A percentile compares a stretch with the other conserved stretches of the same genome.
phyloP scores from a whole-genome alignment of 2,329 filamentous ascomycete species.

The Aspergillus sp. region DNA sequence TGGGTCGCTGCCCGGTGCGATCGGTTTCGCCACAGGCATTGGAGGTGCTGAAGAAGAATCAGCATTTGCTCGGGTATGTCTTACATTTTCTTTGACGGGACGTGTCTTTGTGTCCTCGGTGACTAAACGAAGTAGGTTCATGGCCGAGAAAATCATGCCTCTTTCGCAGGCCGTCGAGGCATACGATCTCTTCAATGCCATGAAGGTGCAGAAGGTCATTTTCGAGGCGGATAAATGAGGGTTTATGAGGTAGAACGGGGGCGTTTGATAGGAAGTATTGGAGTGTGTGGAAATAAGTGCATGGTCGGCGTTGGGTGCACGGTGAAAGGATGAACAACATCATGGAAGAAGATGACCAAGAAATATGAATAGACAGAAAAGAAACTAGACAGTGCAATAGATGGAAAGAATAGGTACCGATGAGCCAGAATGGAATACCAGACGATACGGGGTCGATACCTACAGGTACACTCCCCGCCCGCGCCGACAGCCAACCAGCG shows the following conservation, averaged over 20 bases:
- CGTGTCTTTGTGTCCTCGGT: neutral
- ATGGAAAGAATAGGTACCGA: too few relatives aligned
- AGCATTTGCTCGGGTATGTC: constrained; percentile 64
- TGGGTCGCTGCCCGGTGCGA: constrained; percentile 74
- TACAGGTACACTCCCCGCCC: neutral
- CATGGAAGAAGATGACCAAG: too few relatives aligned
- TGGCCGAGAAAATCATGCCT: constrained; percentile 75
- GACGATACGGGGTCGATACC: neutral
- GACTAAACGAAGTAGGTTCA: constrained; percentile 57
- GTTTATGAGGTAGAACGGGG: neutral
- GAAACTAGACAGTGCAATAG: too few relatives aligned
- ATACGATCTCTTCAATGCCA: constrained; percentile 70
- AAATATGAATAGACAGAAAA: too few relatives aligned
- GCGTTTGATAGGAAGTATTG: neutral
- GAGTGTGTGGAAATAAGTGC: neutral
- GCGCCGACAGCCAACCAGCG: neutral
- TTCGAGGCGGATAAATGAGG: constrained; percentile 53
- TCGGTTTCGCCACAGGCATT: constrained; percentile 68
- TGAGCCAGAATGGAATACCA: neutral
- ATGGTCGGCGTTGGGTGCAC: neutral
- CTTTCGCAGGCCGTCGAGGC: constrained; percentile 65
- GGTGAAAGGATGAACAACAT: too few relatives aligned
- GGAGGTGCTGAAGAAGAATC: constrained; percentile 63
- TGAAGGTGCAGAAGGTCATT: constrained; percentile 72
- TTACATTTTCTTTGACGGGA: neutral